Conservation (phyloP, 1,284 basidiomycete genomes). For the Sporisorium sorghi region DNA sequence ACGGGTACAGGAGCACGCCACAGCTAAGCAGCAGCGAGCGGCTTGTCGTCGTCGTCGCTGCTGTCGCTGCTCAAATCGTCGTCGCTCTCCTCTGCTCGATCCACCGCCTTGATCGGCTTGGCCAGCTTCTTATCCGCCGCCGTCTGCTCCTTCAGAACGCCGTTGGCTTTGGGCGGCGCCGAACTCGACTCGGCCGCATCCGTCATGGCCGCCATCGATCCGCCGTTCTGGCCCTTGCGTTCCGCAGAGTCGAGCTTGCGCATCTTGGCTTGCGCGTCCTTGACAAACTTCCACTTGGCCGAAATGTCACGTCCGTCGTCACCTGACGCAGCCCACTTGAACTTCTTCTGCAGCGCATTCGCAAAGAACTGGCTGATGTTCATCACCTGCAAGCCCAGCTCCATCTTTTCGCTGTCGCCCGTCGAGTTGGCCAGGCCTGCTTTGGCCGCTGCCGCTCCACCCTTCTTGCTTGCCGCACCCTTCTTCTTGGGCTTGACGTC, state of each 20-base stretch:
- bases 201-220: slow-evolving; percentile 49
- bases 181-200: slow-evolving; percentile 34
- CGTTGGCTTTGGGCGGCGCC: slow-evolving; percentile 30
- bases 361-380: slow-evolving; percentile 66
- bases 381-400: slow-evolving; percentile 62
- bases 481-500: slow-evolving; percentile 51
- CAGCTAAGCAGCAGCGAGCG: slow-evolving; percentile 22
- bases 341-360: slow-evolving; percentile 68
- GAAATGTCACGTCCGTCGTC: slow-evolving; percentile 57
- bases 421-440: slow-evolving; percentile 47
- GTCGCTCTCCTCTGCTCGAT: slow-evolving; percentile 36
- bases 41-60: slow-evolving; percentile 48
- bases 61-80: slow-evolving; percentile 29
- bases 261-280: slow-evolving; percentile 62
- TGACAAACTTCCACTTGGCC: slow-evolving; percentile 62
- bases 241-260: slow-evolving; percentile 59
- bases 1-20: no score
- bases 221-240: slow-evolving; percentile 42
- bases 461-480: slow-evolving; percentile 29
- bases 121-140: slow-evolving; percentile 24
- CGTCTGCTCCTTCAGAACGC: slow-evolving; percentile 39
- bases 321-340: slow-evolving; percentile 63
- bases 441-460: slow-evolving; percentile 18
- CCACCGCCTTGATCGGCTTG: slow-evolving; percentile 37
- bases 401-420: slow-evolving; percentile 65